Base-by-base conservation (phyloP, 2,329 filamentous ascomycete genomes). In the Calonectria pseudoturangicola region DNA sequence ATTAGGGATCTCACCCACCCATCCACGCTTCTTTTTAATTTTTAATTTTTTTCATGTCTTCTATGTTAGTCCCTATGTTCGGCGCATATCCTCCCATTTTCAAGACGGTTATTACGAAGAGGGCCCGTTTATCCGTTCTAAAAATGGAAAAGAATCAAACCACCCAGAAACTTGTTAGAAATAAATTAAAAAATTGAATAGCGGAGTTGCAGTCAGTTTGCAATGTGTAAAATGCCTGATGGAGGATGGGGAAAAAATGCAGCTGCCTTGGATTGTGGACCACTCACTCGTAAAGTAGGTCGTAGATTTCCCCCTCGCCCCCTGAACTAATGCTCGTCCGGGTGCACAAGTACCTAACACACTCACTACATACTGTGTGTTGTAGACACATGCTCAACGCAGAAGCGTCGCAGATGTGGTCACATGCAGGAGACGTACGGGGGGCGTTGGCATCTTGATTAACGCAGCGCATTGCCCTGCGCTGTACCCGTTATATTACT, bases 311-410 rank as follows among this genome's bases (percentile, higher is more conserved):
- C 8, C 50, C 54, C 36, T 60, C 16, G 54, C 54, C 54, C 54
- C 41, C 54, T 60, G 54, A 60, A 60, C 54, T 27, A 41, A 60
- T 60, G 36, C 30, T 25, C 39, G 33, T 39, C 54, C 30, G 30
- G 30, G 30, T 33, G 30, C 9, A 33, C 21, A 21, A 36, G 36
- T 39, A 25, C 21, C 21, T 39, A 39, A 12, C 39, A 21, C 25
- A 39, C 18, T 21, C 36, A 21, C 27, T 58, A 25, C 39, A 25
- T 39, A n/a, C 25, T 2, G 9, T 25, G 45, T 18, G 25, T 63
- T 43, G 41, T 30, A 71, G 54, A 64, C 71, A 71, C 60, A 72
- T 51, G 71, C 74, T 68, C 69, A 39, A 67, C 66, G 68, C 71
- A 74, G 51, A 69, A 74, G 66, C 66, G 65, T 71, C 67, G 73